A percentile compares a stretch with the other conserved stretches of the same genome.
phyloP scores from a whole-genome alignment of 2,329 filamentous ascomycete species.

The Colletotrichum liriopes region DNA sequence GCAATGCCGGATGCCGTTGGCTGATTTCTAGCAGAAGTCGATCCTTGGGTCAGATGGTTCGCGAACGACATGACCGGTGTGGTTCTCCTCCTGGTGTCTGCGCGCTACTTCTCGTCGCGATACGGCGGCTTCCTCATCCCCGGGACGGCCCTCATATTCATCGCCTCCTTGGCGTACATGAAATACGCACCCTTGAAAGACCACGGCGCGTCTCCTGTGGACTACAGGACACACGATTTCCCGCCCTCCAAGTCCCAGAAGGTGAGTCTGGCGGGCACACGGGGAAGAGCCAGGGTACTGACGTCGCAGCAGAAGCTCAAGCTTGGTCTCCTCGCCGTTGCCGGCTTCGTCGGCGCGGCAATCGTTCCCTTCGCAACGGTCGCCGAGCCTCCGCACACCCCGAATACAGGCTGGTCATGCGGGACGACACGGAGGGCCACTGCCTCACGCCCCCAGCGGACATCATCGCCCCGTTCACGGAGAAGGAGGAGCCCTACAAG shows the following conservation, averaged over 20 bases:
- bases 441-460: slow-evolving; percentile 25
- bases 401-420: slow-evolving; percentile 36
- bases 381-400: slow-evolving; percentile 35
- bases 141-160: slow-evolving; percentile 48
- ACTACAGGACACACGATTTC: background rate
- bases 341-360: slow-evolving; percentile 36
- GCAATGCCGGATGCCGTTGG: background rate
- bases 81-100: slow-evolving; percentile 49
- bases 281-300: background rate
- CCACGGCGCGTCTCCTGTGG: slow-evolving; percentile 12
- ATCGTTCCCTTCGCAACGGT: slow-evolving; percentile 43
- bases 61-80: slow-evolving; percentile 49
- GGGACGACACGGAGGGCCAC: slow-evolving; percentile 34
- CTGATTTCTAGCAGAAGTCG: slow-evolving; percentile 46
- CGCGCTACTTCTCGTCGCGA: slow-evolving; percentile 46
- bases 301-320: slow-evolving; percentile 22
- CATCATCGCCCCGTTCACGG: slow-evolving; percentile 29
- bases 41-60: slow-evolving; percentile 51
- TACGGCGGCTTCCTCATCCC: slow-evolving; percentile 48
- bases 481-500: slow-evolving; percentile 25
- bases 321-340: slow-evolving; percentile 23
- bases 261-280: background rate
- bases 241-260: background rate
- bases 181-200: slow-evolving; percentile 45
- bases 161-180: slow-evolving; percentile 50